These are phyloP conservation scores for Pelagomonas calceolata DNA, from an alignment of 108 stramenopile species.

Conservation along the genomic window DNA sequence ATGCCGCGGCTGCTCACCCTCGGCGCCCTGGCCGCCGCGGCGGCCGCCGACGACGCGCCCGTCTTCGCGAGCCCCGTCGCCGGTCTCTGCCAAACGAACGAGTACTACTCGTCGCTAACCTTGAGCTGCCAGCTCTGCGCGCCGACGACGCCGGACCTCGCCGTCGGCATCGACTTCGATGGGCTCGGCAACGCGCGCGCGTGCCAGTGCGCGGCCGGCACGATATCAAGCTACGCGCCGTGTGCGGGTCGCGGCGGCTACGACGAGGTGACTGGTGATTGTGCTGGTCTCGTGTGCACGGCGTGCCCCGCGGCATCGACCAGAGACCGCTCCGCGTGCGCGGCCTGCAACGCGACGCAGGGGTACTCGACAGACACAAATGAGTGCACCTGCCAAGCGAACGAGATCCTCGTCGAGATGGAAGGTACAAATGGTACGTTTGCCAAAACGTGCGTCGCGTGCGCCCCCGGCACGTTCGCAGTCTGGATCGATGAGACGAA, in stretches of 20 bases:
- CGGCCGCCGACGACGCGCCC: too few relatives aligned
- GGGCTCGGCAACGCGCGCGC: too few relatives aligned
- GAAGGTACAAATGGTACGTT: constrained; percentile 17
- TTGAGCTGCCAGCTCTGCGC: too few relatives aligned
- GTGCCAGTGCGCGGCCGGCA: too few relatives aligned
- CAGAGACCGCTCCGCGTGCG: constrained; percentile 24
- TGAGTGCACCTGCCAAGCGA: constrained; percentile 21
- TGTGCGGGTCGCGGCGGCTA: background rate
- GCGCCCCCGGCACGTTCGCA: constrained; percentile 15
- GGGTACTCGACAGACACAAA: background rate
- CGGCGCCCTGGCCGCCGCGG: too few relatives aligned
- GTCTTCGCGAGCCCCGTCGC: too few relatives aligned
- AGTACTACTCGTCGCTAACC: too few relatives aligned
- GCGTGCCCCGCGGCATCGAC: constrained; percentile 3
- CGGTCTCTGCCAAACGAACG: too few relatives aligned
- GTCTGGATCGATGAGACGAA: constrained; percentile 2
- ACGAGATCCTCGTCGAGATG: constrained; percentile 22
- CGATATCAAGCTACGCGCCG: too few relatives aligned
- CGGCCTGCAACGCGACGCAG: constrained; percentile 13
- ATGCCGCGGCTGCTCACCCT: too few relatives aligned
- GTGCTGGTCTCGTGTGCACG: background rate
- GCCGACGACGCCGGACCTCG: too few relatives aligned
- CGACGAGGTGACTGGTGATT: background rate
- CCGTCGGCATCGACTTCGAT: too few relatives aligned
- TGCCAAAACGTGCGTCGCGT: constrained; percentile 18